Evolutionary conservation across 176 grass and related monocot genomes (phyloP), one percentile per base, ranked within the genome.

Genomic region (Aegilops umbellulata): DNA sequence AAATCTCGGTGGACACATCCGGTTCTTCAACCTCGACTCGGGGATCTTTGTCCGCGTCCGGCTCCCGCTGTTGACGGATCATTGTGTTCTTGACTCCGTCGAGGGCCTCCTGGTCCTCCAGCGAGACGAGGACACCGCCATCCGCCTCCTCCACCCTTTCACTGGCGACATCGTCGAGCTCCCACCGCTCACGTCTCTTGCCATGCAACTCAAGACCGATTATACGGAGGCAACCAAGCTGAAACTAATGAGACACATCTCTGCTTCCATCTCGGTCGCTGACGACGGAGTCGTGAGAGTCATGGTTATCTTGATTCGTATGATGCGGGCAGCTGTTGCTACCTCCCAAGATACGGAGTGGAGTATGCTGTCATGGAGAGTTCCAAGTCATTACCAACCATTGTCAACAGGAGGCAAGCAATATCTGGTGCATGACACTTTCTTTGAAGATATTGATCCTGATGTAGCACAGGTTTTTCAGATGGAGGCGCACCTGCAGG

Each of bases 11-110:
- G 65, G 34, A 10, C 66, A 69, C 8, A 8, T 69, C 31, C 66
- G 66, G 8, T 69, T 69, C 66, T 73, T 73, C n/a, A 73, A 73
- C 69, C 69, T 44, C 22, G 69, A 73, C 69, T 73, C 69, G n/a
- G 69, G 69, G 69, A 16, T 25, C 12, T 44, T 73, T 8, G 38
- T 44, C 38, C 36, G 69, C 69, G 69, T 73, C n/a, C n/a, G 38
- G 36, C 69, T 73, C n/a, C 69, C 69, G 12, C 69, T 73, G 11
- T 73, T 73, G n/a, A 8, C 12, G 12, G 6, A 73, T 13, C 69
- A 73, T n/a, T 73, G 69, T 1, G 38, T 16, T 1, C 69, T 73
- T n/a, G 38, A 73, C 69, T 73, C 69, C 22, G 38, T 44, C 0
- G 69, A 44, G 69, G 69, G 36, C 38, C 69, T 73, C 69, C 69